Percentiles rank a stretch among this genome's conserved stretches.
phyloP scores from a whole-genome alignment of 768 basidiomycete species.

The Kwoniella sp. region DNA sequence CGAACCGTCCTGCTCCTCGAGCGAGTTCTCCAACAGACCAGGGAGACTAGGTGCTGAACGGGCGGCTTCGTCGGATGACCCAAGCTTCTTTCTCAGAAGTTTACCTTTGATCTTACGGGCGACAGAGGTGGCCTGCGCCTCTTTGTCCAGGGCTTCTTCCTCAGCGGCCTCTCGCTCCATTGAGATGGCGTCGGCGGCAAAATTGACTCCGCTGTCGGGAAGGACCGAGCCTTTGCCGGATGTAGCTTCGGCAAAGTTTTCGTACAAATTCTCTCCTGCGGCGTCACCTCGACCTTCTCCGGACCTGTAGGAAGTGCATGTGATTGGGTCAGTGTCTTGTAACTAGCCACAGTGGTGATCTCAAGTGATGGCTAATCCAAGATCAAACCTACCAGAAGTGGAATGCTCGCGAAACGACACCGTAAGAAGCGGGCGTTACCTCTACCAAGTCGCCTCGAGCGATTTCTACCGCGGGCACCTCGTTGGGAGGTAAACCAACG shows the following conservation, averaged over 20 bases:
- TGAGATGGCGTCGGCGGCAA: constrained; percentile 42
- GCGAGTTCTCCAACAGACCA: constrained; percentile 14
- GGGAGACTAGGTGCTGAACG: constrained; percentile 27
- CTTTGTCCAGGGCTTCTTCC: constrained; percentile 48
- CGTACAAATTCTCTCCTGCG: constrained; percentile 55
- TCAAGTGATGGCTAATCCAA: background rate
- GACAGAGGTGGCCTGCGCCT: constrained; percentile 23
- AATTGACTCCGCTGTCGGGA: constrained; percentile 42
- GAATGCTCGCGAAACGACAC: constrained; percentile 82
- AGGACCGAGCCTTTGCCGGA: constrained; percentile 52
- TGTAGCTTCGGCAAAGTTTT: constrained; percentile 57
- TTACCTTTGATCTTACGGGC: constrained; percentile 7
- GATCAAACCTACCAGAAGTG: constrained; percentile 49
- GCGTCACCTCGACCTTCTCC: constrained; percentile 55
- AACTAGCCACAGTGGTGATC: background rate
- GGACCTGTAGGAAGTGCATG: constrained; percentile 26
- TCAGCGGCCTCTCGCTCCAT: constrained; percentile 48
- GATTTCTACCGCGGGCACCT: constrained; percentile 96
- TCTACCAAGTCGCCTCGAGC: constrained; percentile 96
- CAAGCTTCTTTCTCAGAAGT: constrained; percentile 10
- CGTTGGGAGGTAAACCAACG: constrained; percentile 82
- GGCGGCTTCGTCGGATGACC: constrained; percentile 24
- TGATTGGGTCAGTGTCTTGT: too few relatives aligned
- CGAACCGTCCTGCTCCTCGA: constrained; percentile 61
- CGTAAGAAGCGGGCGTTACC: constrained; percentile 60